Base-by-base conservation (phyloP, 2,329 filamentous ascomycete genomes). In the Diaporthe australafricana region DNA sequence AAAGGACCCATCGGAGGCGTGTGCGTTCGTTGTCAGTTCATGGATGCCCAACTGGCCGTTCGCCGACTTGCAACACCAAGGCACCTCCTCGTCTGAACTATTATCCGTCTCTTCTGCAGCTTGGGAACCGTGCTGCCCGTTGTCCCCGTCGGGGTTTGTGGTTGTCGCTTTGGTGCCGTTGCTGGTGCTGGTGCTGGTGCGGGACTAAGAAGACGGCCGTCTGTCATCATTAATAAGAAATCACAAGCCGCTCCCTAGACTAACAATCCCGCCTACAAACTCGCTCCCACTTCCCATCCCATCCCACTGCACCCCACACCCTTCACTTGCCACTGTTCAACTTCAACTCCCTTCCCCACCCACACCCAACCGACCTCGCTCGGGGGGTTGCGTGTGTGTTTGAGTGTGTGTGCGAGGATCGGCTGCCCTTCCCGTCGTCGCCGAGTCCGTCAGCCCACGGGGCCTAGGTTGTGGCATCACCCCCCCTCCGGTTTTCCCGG, bases 401-500 rank as follows among this genome's bases (percentile, higher is more conserved):
- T 14, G 56, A 40, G 53, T 17, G 32, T 8, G 8, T n/a, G 40
- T 22, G 27, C 16, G n/a, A 30, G n/a, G 45, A 38, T 65, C 60
- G 60, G 60, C 60, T 65, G 45, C 48, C 60, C 45, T 65, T 65
- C 60, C 60, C 60, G 60, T 65, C 60, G 60, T 50, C 60, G 47
- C 60, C 60, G 60, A 65, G 48, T 45, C 45, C 42, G 60, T 65
- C 60, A 65, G 60, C 60, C 30, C 60, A 63, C 60, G 60, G 60
- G 60, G 60, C 30, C 60, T 48, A 48, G 27, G 9, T 17, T 48
- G 60, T 63, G 60, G 42, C 60, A 65, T 65, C 60, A 50, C 38
- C n/a, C n/a, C n/a, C 60, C 55, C 38, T 65, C 60, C 60, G 60
- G 30, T 65, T 27, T 27, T 65, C n/a, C 60, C 60, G 60, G 60